Evolutionary conservation across 345 rosid genomes (phyloP), one percentile per base, ranked within the genome.

Genomic region (Psidium friedrichsthalianum): DNA sequence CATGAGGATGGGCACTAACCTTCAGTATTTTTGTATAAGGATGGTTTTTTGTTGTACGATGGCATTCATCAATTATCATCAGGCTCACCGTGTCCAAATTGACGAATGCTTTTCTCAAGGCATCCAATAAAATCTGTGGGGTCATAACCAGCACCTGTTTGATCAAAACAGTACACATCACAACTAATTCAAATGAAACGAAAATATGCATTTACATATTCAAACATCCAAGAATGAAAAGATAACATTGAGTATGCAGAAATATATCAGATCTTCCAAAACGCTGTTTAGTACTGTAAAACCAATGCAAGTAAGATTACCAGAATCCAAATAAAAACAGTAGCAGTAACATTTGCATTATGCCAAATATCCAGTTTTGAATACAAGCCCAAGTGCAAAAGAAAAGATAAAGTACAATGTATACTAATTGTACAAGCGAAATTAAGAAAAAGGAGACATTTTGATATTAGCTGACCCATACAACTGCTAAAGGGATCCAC

Each of bases 71-170:
- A 53, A 97, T 84, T 84, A 97, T 87, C 42, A 96, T 82, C 88
- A 97, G 91, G 88, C 90, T 88, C 85, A 97, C 88, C 89, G 84
- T 90, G 85, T 93, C 90, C 54, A 95, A 59, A 87, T 88, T 93
- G 89, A 97, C 83, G 87, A 90, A 96, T 56, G 92, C 91, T 85
- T 92, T 94, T 85, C 95, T 90, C 82, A 97, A 91, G 82, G 95
- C 93, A 91, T 97, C 95, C 88, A 94, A 86, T 54, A 97, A 92
- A 87, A 96, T 91, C 69, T 96, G 98, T 27, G 98, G 98, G 85
- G 98, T 97, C 98, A 97, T 95, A 74, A 97, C 98, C 84, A 97
- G 81, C 61, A 97, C 96, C 99, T 96, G 86, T 80, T 86, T 85
- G 81, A 86, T 59, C 88, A 56, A 47, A 85, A 83, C 27, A 51